phyloP scores from a whole-genome alignment of 1,284 basidiomycete species.

The Rhodotorula glutinis region DNA sequence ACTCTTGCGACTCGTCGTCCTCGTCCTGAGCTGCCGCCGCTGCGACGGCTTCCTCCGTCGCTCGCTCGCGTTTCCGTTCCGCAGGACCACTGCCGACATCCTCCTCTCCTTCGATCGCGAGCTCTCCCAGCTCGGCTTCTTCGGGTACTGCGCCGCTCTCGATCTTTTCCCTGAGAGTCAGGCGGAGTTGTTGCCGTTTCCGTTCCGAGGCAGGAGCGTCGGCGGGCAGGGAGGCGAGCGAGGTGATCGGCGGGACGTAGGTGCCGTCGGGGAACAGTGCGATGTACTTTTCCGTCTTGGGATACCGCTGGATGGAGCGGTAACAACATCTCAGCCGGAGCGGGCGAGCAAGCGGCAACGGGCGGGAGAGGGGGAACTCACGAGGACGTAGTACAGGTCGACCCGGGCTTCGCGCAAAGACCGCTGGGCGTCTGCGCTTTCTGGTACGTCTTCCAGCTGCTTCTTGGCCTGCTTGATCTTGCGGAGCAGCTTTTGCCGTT shows the following conservation, averaged over 20 bases:
- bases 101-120: constrained; percentile 38
- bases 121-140: constrained; percentile 29
- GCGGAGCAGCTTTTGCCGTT: constrained; percentile 38
- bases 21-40: neutral
- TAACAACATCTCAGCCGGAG: neutral
- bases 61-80: neutral
- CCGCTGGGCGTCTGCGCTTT: neutral
- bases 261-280: constrained; percentile 39
- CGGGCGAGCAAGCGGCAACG: neutral
- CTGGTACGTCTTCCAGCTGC: neutral
- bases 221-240: constrained; percentile 4
- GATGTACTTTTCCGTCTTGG: constrained; percentile 36
- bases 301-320: constrained; percentile 20
- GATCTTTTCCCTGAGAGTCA: constrained; percentile 5
- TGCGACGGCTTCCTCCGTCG: neutral
- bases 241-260: constrained; percentile 22
- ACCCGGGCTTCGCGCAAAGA: constrained; percentile 22
- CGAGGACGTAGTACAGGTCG: constrained; percentile 39
- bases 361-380: constrained; percentile 1
- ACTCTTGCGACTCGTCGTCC: constrained; percentile 1
- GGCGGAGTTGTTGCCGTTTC: constrained; percentile 19
- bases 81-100: constrained; percentile 13
- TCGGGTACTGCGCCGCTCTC: constrained; percentile 3
- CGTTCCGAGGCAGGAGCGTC: constrained; percentile 2
- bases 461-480: constrained; percentile 39